Base-by-base conservation (phyloP, 2,329 filamentous ascomycete genomes). In the Colletotrichum sojae region DNA sequence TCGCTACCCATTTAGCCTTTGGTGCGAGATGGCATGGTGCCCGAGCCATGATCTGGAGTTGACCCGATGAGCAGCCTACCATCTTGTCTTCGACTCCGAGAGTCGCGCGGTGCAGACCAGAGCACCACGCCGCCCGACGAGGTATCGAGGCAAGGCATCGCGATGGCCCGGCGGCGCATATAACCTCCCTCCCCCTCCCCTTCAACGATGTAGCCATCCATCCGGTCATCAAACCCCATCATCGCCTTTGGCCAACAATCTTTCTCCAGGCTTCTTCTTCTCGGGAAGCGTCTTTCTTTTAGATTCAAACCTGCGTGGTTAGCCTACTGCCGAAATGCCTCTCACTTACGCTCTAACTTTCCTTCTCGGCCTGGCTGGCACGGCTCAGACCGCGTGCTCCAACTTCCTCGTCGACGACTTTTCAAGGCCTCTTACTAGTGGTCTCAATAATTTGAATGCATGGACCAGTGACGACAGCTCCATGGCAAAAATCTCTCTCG, bases 381-480 rank as follows among this genome's bases (percentile, higher is more conserved):
- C 68, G 69, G 71, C 61, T 25, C 63, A 67, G 53, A 72, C 70
- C 16, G 73, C 69, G 58, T 80, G 79, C 61, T 72, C 72, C 18
- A 73, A 77, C 65, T 71, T 80, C 6, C 15, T 79, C 9, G 74
- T 80, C 20, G 78, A 80, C 61, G 75, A 79, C 70, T 78, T 80
- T 67, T 73, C 73, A 15, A 70, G 73, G 18, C 78, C 77, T 16
- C 77, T 73, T 51, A 72, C 76, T 8, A 75, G 67, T 15, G 75
- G 77, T 51, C 70, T 70, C 49, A 81, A 81, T 71, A 76, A 73
- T 40, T 71, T 80, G 6, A 73, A 75, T 6, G 73, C 75, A 57
- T 81, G 75, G 73, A 81, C 79, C n/a, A 80, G 77, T 72, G 86
- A 88, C 71, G 86, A 88, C 77, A 80, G 77, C 15, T 79, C 81